Percentiles rank a stretch among this genome's conserved stretches.
phyloP scores from a whole-genome alignment of 2,329 filamentous ascomycete genomes.

The Scedosporium minutisporum region DNA sequence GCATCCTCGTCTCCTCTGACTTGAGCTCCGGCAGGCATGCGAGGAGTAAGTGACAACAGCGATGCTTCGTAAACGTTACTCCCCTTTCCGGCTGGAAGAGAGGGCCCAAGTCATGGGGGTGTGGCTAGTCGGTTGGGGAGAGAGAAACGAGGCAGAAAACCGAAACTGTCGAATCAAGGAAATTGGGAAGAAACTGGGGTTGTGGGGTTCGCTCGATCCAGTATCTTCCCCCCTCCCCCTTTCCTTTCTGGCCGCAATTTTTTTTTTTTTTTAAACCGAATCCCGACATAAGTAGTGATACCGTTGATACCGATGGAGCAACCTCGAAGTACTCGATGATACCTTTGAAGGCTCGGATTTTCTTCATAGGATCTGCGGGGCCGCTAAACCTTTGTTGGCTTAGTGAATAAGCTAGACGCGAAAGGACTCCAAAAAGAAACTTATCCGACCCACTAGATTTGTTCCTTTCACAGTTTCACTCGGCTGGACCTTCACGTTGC shows the following conservation, averaged over 20 bases:
- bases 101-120: neutral
- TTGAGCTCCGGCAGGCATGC: neutral
- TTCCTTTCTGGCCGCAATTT: neutral
- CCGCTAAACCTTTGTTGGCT: neutral
- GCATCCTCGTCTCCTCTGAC: conserved; percentile 2
- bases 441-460: neutral
- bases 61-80: no score
- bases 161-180: neutral
- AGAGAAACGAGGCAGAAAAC: neutral
- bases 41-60: neutral
- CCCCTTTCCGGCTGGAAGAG: no score
- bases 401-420: neutral
- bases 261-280: neutral
- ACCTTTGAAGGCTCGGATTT: neutral
- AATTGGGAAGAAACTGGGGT: neutral
- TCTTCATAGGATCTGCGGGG: neutral
- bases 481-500: neutral
- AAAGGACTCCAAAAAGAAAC: neutral
- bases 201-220: neutral
- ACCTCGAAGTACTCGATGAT: neutral
- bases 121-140: neutral
- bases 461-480: neutral
- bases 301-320: neutral
- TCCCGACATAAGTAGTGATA: neutral
- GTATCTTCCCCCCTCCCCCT: neutral